These are phyloP conservation scores for Penicillium cosmopolitanum DNA, from an alignment of 495 filamentous ascomycete species.

Conservation along the genomic window DNA sequence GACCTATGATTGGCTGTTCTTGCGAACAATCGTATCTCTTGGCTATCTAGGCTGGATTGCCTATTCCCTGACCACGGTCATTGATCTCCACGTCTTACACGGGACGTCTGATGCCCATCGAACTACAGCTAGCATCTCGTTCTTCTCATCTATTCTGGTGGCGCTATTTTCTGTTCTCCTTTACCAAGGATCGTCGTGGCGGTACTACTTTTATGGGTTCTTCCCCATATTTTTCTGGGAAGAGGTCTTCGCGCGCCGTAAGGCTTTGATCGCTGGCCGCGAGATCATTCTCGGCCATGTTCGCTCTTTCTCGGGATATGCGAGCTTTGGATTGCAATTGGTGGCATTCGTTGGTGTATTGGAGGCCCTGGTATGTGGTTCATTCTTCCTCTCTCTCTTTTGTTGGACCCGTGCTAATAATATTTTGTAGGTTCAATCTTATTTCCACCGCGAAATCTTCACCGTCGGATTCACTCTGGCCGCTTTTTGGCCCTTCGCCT, in stretches of 20 bases:
- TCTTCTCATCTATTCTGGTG: slow-evolving; percentile 77
- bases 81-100: slow-evolving; percentile 87
- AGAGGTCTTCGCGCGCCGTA: slow-evolving; percentile 82
- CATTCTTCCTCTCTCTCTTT: neutral
- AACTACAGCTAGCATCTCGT: slow-evolving; percentile 58
- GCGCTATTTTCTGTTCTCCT: slow-evolving; percentile 77
- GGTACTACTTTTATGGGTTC: slow-evolving; percentile 90
- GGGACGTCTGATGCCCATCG: slow-evolving; percentile 69
- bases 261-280: slow-evolving; percentile 68
- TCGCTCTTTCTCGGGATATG: slow-evolving; percentile 54
- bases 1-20: slow-evolving; percentile 97
- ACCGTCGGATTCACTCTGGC: slow-evolving; percentile 77
- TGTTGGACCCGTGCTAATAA: neutral
- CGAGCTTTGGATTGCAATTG: slow-evolving; percentile 60
- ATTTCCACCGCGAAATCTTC: slow-evolving; percentile 87
- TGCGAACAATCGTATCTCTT: slow-evolving; percentile 87
- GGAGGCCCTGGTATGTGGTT: slow-evolving; percentile 73
- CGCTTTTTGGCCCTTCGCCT: slow-evolving; percentile 75
- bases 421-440: slow-evolving; percentile 67
- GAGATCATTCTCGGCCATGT: slow-evolving; percentile 71
- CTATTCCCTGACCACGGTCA: slow-evolving; percentile 88
- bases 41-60: slow-evolving; percentile 97
- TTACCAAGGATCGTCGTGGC: slow-evolving; percentile 75
- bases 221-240: slow-evolving; percentile 98
- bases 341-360: slow-evolving; percentile 72